Conservation (phyloP, 495 filamentous ascomycete species). For the Rostrohypoxylon terebratum region DNA sequence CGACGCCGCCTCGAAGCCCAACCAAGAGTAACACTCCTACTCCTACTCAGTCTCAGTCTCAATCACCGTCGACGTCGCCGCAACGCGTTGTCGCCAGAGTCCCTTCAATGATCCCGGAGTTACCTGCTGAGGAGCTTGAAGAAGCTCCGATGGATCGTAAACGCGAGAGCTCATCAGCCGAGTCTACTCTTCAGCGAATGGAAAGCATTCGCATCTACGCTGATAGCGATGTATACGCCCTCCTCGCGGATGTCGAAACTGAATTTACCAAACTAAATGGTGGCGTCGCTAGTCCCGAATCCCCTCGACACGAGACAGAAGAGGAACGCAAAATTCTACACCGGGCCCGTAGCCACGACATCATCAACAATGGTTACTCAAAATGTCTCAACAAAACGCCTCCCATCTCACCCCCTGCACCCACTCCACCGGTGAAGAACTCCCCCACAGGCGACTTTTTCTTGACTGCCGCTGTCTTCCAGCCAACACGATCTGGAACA, state of each 20-base stretch:
- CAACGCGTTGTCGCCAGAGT: constrained; percentile 62
- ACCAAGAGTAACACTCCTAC: constrained; percentile 52
- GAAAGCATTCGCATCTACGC: constrained; percentile 77
- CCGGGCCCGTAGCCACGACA: constrained; percentile 56
- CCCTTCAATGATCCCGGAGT: constrained; percentile 61
- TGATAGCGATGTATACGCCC: constrained; percentile 70
- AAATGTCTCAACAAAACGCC: constrained; percentile 38
- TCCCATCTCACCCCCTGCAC: constrained; percentile 45
- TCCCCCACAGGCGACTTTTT: constrained; percentile 51
- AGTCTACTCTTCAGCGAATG: constrained; percentile 54
- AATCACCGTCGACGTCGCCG: constrained; percentile 51
- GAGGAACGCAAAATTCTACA: constrained; percentile 49
- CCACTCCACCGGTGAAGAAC: constrained; percentile 47
- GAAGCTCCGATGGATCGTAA: constrained; percentile 32
- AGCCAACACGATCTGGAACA: constrained; percentile 37
- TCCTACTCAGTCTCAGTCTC: constrained; percentile 43
- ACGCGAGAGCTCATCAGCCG: constrained; percentile 40
- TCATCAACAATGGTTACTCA: constrained; percentile 48
- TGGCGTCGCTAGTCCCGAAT: constrained; percentile 37
- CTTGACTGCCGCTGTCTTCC: constrained; percentile 60
- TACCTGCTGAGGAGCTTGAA: constrained; percentile 55
- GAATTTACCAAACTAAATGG: constrained; percentile 66
- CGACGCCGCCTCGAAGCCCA: constrained; percentile 62
- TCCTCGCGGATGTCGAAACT: constrained; percentile 70
- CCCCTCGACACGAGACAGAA: constrained; percentile 28